Base-by-base conservation (phyloP, 2,329 filamentous ascomycete genomes). In the Claviceps sp. region DNA sequence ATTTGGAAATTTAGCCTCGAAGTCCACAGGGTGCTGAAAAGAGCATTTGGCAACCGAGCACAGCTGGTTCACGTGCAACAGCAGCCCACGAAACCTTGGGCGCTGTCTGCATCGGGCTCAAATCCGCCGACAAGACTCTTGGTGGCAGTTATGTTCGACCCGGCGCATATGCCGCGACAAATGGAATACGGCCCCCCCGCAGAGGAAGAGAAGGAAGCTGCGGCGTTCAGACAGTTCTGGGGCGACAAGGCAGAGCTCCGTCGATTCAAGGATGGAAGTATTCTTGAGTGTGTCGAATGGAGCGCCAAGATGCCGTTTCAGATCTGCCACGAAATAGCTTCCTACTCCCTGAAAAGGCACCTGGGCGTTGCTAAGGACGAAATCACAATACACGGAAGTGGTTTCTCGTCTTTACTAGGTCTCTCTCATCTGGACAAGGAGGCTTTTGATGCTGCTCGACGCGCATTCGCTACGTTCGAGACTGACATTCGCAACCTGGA, bases 241-340 rank as follows among this genome's bases (percentile, higher is more conserved):
- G 93, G 91, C 6, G 85, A 91, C 9, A 95, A 93, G 65, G 81
- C 93, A 1, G 93, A 98, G 66, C 75, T 98, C 46, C 81, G 93
- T 57, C 86, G 93, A 20, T 98, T 98, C 73, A 94, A 90, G 61
- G 89, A 97, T 62, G 93, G 93, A 22, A 91, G 85, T 60, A 96
- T 98, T 58, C 76, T 89, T 8, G 94, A 98, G 67, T 95, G 87
- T 61, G 73, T 97, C 34, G 84, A 95, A 20, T 98, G 93, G 93
- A 75, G 75, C 2, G 78, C 82, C 57, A 75, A 78, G 51, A 72
- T 77, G 1, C 72, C 81, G 1, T 72, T 75, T 2, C 79, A 83
- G 6, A 80, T 95, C 20, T 79, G 88, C 50, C 79, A 88, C 61
- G 88, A 95, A 58, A 93, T 97, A 54, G 71, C 89, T 47, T 72